Conservation (phyloP, 176 grass and related monocot species). For the Musa acuminata region DNA sequence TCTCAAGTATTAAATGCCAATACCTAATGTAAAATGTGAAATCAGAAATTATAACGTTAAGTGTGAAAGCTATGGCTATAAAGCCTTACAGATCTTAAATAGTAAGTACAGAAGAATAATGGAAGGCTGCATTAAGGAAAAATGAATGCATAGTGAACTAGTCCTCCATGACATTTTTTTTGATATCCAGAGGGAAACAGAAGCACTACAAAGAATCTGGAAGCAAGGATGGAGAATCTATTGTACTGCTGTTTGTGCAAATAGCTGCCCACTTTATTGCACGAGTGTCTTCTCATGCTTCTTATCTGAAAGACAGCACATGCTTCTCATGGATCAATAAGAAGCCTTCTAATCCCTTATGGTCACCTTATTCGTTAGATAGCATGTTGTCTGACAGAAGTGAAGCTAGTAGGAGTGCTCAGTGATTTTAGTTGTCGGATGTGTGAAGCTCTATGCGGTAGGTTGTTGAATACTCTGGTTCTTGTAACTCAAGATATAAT, state of each 20-base stretch:
- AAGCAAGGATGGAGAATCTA: neutral
- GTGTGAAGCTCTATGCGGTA: too few relatives aligned
- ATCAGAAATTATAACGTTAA: too few relatives aligned
- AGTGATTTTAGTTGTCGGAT: neutral
- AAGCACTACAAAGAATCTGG: neutral
- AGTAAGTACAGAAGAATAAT: too few relatives aligned
- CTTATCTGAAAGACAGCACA: neutral
- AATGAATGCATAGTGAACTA: neutral
- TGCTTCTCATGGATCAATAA: neutral
- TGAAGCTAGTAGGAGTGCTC: neutral
- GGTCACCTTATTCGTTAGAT: neutral
- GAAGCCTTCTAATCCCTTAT: neutral
- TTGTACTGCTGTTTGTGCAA: neutral
- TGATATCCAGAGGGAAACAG: neutral
- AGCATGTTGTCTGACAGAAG: neutral
- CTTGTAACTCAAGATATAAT: too few relatives aligned
- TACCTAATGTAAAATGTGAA: too few relatives aligned
- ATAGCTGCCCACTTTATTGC: neutral
- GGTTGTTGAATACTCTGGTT: too few relatives aligned
- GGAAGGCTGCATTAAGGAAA: neutral
- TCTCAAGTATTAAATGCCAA: too few relatives aligned
- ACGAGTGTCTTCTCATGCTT: neutral
- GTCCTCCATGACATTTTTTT: neutral
- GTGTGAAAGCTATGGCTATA: too few relatives aligned
- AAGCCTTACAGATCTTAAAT: too few relatives aligned